Evolutionary conservation across 257 asterid species (phyloP).

Genomic region (Rhazya stricta): DNA sequence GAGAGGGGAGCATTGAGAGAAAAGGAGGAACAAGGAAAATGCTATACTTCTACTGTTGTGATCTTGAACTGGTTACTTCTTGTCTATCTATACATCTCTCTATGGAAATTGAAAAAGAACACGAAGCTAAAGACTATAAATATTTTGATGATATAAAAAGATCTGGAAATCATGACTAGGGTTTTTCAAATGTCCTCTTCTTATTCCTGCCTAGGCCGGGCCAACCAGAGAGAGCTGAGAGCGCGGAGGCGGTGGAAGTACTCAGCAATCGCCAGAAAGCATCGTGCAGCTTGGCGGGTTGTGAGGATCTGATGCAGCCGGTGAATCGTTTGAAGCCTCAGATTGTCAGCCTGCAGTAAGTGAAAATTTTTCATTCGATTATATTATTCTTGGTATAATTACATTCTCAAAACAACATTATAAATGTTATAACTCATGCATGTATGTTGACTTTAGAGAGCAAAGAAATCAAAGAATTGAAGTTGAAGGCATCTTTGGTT

Average conservation of each 20-base stretch:
- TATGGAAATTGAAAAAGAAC: constrained; percentile 13
- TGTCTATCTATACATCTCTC: constrained; percentile 36
- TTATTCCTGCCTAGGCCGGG: constrained; percentile 61
- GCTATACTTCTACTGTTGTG: constrained; percentile 9
- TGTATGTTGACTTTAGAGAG: constrained; percentile 17
- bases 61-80: constrained; percentile 11
- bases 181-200: neutral
- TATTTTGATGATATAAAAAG: neutral
- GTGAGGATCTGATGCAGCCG: constrained; percentile 66
- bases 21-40: neutral
- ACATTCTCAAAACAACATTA: constrained; percentile 2
- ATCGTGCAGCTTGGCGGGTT: constrained; percentile 60
- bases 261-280: constrained; percentile 68
- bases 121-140: neutral
- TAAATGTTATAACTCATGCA: constrained; percentile 10
- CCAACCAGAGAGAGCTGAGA: constrained; percentile 76
- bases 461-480: neutral
- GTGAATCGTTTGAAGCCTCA: constrained; percentile 68
- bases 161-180: constrained; percentile 12
- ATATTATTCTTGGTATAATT: neutral
- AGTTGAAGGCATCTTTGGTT: constrained; percentile 10
- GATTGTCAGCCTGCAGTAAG: constrained; percentile 64
- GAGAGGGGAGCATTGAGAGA: neutral
- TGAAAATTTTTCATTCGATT: neutral
- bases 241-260: constrained; percentile 84